phyloP scores from a whole-genome alignment of 441 rosid genomes.

The Erodium texanum region DNA sequence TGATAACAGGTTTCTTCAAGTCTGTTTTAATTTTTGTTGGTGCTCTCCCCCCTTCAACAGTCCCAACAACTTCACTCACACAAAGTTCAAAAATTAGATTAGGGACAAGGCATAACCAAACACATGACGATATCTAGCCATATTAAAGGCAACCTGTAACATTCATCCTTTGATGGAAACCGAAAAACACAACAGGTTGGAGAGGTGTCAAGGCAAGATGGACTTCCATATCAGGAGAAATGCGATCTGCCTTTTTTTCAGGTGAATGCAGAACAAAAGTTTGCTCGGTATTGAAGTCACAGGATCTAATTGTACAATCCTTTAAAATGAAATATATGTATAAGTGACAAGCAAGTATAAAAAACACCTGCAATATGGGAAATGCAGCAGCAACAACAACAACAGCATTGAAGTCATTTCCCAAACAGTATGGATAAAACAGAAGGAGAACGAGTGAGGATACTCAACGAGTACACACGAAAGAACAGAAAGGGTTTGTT shows the following conservation, averaged over 20 bases:
- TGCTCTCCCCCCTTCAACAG: conserved; percentile 90
- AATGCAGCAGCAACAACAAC: too few species aligned
- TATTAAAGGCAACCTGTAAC: conserved; percentile 58
- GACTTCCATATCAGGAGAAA: conserved; percentile 73
- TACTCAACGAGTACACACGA: too few species aligned
- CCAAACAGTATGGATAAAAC: too few species aligned
- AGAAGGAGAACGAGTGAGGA: too few species aligned
- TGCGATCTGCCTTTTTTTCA: conserved; percentile 72
- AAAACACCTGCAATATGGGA: neutral
- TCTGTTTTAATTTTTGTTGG: conserved; percentile 97
- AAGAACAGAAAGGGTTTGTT: too few species aligned
- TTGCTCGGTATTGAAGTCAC: conserved; percentile 93
- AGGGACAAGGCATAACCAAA: conserved; percentile 8
- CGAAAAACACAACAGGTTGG: conserved; percentile 96
- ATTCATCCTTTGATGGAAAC: conserved; percentile 89
- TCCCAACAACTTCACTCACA: conserved; percentile 78
- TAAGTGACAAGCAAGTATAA: neutral
- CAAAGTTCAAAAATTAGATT: conserved; percentile 18
- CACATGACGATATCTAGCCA: neutral
- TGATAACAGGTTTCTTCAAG: conserved; percentile 88
- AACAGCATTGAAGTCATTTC: too few species aligned
- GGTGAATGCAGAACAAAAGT: conserved; percentile 95
- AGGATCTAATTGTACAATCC: conserved; percentile 96
- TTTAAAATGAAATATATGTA: conserved; percentile 17
- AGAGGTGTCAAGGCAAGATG: conserved; percentile 97